These are phyloP conservation scores for Russula olivacea DNA, from an alignment of 768 basidiomycete genomes.

Conservation along the genomic window DNA sequence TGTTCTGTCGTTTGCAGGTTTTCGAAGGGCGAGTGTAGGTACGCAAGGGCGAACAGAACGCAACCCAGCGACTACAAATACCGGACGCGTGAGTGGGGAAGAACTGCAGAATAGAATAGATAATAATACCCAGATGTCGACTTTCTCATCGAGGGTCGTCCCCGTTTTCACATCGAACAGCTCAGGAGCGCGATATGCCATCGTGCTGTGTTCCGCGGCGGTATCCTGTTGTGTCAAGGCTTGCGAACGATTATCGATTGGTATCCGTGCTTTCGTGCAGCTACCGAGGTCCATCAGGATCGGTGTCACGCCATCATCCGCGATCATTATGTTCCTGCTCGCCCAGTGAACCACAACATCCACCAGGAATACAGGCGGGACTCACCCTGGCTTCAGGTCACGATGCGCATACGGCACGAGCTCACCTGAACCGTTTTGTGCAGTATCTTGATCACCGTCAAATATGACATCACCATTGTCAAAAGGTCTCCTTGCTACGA, in stretches of 20 bases:
- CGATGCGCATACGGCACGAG: constrained; percentile 91
- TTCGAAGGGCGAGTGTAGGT: constrained; percentile 95
- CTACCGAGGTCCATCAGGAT: constrained; percentile 99
- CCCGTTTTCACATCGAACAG: constrained; percentile 97
- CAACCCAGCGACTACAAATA: constrained; percentile 80
- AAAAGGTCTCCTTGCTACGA: constrained; percentile 48
- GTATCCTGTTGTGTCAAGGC: constrained; percentile 94
- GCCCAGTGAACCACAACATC: background rate
- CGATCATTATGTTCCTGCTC: constrained; percentile 88
- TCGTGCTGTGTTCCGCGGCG: constrained; percentile 95
- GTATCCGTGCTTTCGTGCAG: constrained; percentile 77
- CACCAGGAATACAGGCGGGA: constrained; percentile 14
- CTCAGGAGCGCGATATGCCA: constrained; percentile 98
- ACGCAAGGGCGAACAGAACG: constrained; percentile 90
- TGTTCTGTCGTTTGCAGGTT: constrained; percentile 87
- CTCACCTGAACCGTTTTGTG: constrained; percentile 37
- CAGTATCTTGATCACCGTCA: constrained; percentile 72
- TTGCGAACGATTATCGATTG: constrained; percentile 74
- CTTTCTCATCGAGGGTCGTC: constrained; percentile 80
- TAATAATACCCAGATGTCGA: constrained; percentile 85
- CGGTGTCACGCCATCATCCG: constrained; percentile 77
- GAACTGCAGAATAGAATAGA: background rate
- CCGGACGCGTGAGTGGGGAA: background rate
- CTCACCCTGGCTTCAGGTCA: constrained; percentile 93
- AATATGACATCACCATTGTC: constrained; percentile 63